Evolutionary conservation across 176 grass and related monocot species (phyloP).

Genomic region (Musa beccarii): DNA sequence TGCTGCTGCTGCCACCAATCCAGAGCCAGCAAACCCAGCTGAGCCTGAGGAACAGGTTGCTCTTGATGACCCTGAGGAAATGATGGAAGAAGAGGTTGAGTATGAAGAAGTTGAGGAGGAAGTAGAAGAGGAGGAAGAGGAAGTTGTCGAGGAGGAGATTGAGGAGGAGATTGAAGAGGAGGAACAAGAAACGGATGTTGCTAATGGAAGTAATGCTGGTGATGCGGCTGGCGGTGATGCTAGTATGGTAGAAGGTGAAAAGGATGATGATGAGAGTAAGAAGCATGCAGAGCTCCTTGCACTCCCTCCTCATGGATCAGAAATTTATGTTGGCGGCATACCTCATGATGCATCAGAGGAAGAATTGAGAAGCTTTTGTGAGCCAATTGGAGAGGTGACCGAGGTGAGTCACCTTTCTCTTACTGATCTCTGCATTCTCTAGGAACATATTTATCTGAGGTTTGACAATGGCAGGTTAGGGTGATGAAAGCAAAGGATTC

Average conservation of each 20-base stretch:
- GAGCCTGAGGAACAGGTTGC: slow-evolving; percentile 34
- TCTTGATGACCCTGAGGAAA: slow-evolving; percentile 40
- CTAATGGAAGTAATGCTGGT: slow-evolving; percentile 16
- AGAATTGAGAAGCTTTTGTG: slow-evolving; percentile 63
- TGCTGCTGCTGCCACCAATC: slow-evolving; percentile 23
- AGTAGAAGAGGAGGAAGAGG: slow-evolving; percentile 51
- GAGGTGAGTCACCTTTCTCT: slow-evolving; percentile 54
- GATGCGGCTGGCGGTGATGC: slow-evolving; percentile 13
- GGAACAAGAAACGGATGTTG: slow-evolving; percentile 14
- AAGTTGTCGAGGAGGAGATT: slow-evolving; percentile 34
- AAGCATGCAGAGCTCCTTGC: slow-evolving; percentile 63
- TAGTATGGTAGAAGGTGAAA: slow-evolving; percentile 13
- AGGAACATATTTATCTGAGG: slow-evolving; percentile 4
- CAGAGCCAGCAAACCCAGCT: slow-evolving; percentile 15
- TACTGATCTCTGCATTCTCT: slow-evolving; percentile 3
- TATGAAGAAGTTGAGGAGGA: slow-evolving; percentile 52
- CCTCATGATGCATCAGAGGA: slow-evolving; percentile 51
- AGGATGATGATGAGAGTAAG: slow-evolving; percentile 25
- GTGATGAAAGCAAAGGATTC: slow-evolving; percentile 60
- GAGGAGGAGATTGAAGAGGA: slow-evolving; percentile 34
- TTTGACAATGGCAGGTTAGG: slow-evolving; percentile 51
- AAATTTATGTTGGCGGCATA: slow-evolving; percentile 70
- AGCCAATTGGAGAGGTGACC: slow-evolving; percentile 64
- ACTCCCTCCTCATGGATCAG: slow-evolving; percentile 86
- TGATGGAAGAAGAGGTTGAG: slow-evolving; percentile 57